A percentile compares a stretch with the other conserved stretches of the same genome.
phyloP scores from a whole-genome alignment of 2,329 filamentous ascomycete species.

The Septoria petroselini region DNA sequence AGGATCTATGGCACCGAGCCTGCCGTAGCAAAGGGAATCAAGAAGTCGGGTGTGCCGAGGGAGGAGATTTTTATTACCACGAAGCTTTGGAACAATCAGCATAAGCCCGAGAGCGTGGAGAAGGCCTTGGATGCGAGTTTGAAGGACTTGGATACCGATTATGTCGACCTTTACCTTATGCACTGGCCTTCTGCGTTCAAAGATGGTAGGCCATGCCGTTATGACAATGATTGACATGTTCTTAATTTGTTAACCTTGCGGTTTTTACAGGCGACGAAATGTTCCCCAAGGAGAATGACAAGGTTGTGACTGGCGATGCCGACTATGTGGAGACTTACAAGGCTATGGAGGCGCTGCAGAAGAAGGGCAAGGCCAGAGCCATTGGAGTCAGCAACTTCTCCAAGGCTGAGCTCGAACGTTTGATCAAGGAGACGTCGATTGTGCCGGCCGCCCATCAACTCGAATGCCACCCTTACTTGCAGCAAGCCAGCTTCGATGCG shows the following conservation, averaged over 20 bases:
- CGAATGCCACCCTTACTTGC: conserved; percentile 54
- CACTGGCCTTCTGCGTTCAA: conserved; percentile 61
- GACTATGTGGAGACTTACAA: conserved; percentile 54
- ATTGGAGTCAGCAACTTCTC: conserved; percentile 56
- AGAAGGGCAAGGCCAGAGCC: conserved; percentile 44
- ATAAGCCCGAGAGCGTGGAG: conserved; percentile 60
- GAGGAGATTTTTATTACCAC: conserved; percentile 64
- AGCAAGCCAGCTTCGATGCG: conserved; percentile 49
- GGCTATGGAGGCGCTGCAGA: conserved; percentile 40
- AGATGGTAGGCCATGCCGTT: too few relatives aligned
- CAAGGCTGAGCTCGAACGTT: conserved; percentile 47
- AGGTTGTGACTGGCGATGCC: conserved; percentile 41
- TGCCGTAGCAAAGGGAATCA: conserved; percentile 63
- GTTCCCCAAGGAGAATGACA: conserved; percentile 48
- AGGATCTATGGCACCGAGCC: conserved; percentile 55
- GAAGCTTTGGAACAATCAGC: conserved; percentile 55
- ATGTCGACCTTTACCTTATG: conserved; percentile 68
- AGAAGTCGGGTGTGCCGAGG: conserved; percentile 61
- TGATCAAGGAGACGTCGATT: conserved; percentile 43
- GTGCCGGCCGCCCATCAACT: conserved; percentile 45
- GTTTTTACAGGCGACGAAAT: conserved; percentile 47
- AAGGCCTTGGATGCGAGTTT: conserved; percentile 58
- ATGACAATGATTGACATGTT: too few relatives aligned
- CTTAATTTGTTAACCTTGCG: too few relatives aligned
- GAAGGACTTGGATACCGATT: conserved; percentile 61